These are phyloP conservation scores for Cynara cardunculus DNA, from an alignment of 129 eudicot species.

Conservation along the genomic window DNA sequence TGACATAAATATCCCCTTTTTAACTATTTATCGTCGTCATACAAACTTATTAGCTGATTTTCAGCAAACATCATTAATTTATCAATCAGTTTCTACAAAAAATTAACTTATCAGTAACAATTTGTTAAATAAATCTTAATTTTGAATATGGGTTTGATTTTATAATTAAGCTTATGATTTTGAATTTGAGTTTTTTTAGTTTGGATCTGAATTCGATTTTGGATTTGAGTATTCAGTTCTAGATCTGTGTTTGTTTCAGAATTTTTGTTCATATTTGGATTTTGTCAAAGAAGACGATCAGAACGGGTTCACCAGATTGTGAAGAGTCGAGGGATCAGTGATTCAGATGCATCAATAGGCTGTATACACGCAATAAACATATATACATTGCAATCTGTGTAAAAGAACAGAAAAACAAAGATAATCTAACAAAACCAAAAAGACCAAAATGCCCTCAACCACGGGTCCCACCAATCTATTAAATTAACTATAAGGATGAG, in stretches of 20 bases:
- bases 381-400: too few species aligned
- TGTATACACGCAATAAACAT: background rate
- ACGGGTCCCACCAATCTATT: background rate
- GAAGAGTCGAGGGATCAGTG: background rate
- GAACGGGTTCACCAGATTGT: background rate
- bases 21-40: background rate
- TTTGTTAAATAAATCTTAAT: too few species aligned
- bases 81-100: background rate
- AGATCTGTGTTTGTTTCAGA: background rate
- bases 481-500: background rate
- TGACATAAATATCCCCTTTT: too few species aligned
- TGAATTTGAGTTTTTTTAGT: background rate
- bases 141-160: background rate
- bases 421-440: too few species aligned
- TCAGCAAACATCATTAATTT: background rate
- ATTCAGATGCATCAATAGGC: background rate
- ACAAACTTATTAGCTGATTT: background rate
- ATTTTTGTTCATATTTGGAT: background rate
- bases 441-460: background rate
- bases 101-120: background rate
- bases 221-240: too few species aligned
- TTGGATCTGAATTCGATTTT: background rate
- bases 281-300: background rate
- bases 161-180: background rate
- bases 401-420: too few species aligned